Percentiles rank a stretch among this genome's conserved stretches.
These are phyloP conservation scores for Solanum hybrid DNA, from an alignment of 305 asterid species.

Conservation along the genomic window DNA sequence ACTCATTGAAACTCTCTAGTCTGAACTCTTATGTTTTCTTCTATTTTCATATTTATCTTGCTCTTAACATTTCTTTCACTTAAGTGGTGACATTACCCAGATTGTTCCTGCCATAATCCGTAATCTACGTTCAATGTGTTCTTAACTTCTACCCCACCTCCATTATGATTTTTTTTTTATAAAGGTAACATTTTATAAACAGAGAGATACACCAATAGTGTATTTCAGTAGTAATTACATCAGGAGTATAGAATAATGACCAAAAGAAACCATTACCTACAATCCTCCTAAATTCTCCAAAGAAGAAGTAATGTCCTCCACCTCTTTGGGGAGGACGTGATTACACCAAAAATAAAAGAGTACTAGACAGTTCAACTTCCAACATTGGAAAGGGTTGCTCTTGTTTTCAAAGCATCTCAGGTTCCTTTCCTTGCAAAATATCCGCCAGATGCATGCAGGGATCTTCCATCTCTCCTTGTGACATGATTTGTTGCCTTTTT, in stretches of 20 bases:
- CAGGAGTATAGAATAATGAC: neutral
- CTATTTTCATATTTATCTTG: neutral
- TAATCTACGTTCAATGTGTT: neutral
- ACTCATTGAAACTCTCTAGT: neutral
- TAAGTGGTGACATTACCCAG: neutral
- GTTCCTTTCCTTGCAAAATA: neutral
- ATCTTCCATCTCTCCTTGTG: neutral
- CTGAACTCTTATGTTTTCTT: neutral
- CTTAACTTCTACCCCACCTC: neutral
- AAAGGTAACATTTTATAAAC: neutral
- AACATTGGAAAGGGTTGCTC: neutral
- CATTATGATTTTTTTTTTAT: neutral
- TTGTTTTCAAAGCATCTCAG: neutral
- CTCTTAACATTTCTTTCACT: neutral
- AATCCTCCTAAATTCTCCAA: neutral
- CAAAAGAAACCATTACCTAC: neutral
- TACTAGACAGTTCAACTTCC: neutral
- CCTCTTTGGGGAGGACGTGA: neutral
- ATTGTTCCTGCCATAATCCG: neutral
- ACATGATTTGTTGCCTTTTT: neutral
- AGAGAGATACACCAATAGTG: neutral
- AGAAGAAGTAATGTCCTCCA: neutral
- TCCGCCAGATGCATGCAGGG: neutral
- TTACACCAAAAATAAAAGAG: neutral
- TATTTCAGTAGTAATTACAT: neutral